Evolutionary conservation across 2,329 filamentous ascomycete species (phyloP).

Genomic region (Mycosphaerella sp.): DNA sequence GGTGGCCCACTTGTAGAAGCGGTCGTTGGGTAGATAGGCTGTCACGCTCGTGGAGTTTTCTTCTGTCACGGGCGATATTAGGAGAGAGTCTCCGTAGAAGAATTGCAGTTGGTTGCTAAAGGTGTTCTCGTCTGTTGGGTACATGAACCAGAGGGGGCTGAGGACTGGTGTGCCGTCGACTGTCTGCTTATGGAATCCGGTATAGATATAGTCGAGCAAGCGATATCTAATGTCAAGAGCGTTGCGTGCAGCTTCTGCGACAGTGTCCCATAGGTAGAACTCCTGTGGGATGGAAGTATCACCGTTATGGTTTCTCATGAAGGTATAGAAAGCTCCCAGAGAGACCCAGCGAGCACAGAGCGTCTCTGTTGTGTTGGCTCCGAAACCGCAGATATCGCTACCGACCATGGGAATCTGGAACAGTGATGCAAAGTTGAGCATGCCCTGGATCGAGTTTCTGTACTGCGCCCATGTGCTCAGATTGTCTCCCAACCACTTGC

Average conservation of each 20-base stretch:
- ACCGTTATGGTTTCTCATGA: conserved; percentile 68
- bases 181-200: conserved; percentile 57
- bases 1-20: conserved; percentile 56
- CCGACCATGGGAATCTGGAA: conserved; percentile 46
- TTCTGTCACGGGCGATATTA: conserved; percentile 51
- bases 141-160: conserved; percentile 65
- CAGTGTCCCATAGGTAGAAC: conserved; percentile 63
- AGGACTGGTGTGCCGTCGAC: conserved; percentile 58
- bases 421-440: conserved; percentile 43
- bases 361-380: conserved; percentile 57
- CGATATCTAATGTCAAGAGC: conserved; percentile 66
- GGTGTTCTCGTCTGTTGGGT: conserved; percentile 52
- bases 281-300: conserved; percentile 53
- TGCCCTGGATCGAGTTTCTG: conserved; percentile 36
- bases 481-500: conserved; percentile 55
- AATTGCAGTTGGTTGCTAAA: conserved; percentile 51
- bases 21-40: conserved; percentile 52
- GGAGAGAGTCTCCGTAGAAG: conserved; percentile 52
- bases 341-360: conserved; percentile 67
- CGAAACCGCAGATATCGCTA: conserved; percentile 70
- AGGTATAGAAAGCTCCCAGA: conserved; percentile 67
- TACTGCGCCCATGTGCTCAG: conserved; percentile 41
- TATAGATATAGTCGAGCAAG: conserved; percentile 73
- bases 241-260: conserved; percentile 58
- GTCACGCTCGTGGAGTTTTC: conserved; percentile 48